Evolutionary conservation across 164 flowering plant species (phyloP), one percentile per base, ranked within the genome.

Genomic region (Aristolochia fimbriata): DNA sequence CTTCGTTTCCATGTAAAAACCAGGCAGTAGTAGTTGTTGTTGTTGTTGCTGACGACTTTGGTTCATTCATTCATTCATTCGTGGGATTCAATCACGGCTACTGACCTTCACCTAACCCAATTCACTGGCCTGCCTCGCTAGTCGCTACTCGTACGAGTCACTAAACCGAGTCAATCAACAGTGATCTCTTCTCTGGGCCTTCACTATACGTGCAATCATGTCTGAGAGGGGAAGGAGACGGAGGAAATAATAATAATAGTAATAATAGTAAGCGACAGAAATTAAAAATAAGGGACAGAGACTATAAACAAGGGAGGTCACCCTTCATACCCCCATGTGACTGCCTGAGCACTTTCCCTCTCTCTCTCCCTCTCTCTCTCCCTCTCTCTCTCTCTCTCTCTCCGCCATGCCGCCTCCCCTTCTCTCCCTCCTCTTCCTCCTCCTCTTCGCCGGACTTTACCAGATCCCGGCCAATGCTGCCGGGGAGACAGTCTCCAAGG

Each of bases 341-440:
- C 33, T 27, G 43, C 50, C 22, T 23, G 41, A 23, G 22, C 17
- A 17, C 54, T 25, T 23, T 11, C 25, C 48, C 20, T 7, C n/a
- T 25, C 17, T 5, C 15, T 31, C 63, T 3, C 55, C 57, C 14
- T 45, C 25, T 21, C 54, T 60, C 54, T 12, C 22, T 45, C 21
- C 14, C 19, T 27, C 30, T 27, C 30, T 27, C 30, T 27, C 48
- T 15, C 20, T 15, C n/a, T 17, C 17, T 12, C 15, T 3, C 15
- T 24, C 7, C 55, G 37, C 31, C 63, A 61, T 61, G 63, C 63
- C 63, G 13, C 63, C 63, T 3, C 55, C 57, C 14, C 54, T 47
- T 21, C 54, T 60, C 54, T 12, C 22, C 56, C 14, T 20, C 19
- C 24, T 51, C 47, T 27, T 61, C 48, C 55, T 61, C 21, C 62